Conservation (phyloP, 73 alveolate species). For the Paramecium octaurelia region DNA sequence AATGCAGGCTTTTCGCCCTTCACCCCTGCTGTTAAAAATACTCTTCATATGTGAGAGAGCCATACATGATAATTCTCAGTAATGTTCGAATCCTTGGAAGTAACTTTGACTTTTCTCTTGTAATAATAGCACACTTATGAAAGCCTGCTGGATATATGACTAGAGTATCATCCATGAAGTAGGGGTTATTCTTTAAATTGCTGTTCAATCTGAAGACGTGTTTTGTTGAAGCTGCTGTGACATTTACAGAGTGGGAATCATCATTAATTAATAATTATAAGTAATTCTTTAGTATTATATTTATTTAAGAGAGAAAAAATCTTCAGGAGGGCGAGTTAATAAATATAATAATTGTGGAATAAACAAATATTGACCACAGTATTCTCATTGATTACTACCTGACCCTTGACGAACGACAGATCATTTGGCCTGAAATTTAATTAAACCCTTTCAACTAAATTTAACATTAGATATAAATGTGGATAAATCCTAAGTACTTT, state of each 20-base stretch:
- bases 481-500: too few species aligned
- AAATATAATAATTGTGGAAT: background rate
- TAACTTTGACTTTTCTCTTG: conserved; percentile 42
- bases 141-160: conserved; percentile 94
- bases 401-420: conserved; percentile 52
- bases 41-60: conserved; percentile 57
- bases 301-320: background rate
- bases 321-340: background rate
- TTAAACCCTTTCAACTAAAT: too few species aligned
- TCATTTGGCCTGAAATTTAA: too few species aligned
- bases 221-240: conserved; percentile 58
- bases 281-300: background rate
- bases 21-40: conserved; percentile 55
- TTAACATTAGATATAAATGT: too few species aligned
- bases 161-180: conserved; percentile 83
- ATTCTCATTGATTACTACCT: conserved; percentile 26
- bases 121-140: conserved; percentile 70
- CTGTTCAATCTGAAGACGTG: conserved; percentile 82
- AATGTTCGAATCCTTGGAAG: conserved; percentile 50
- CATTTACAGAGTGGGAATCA: conserved; percentile 48
- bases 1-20: conserved; percentile 61
- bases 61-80: conserved; percentile 57
- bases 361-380: background rate
- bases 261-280: background rate
- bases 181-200: conserved; percentile 68